These are phyloP conservation scores for Ensete ventricosum DNA, from an alignment of 176 grass and related monocot species.

Conservation along the genomic window DNA sequence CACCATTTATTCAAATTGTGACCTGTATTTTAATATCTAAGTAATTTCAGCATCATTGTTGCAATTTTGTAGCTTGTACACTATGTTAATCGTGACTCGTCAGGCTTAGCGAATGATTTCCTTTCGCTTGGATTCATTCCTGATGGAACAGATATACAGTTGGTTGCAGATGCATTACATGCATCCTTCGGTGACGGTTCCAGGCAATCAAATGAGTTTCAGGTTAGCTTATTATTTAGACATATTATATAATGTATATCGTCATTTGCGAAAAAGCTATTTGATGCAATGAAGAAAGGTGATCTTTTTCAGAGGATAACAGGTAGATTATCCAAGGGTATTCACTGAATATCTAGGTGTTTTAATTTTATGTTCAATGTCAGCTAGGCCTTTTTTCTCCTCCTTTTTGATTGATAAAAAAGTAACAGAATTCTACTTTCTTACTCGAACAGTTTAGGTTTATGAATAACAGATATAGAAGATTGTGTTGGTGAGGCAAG, in stretches of 20 bases:
- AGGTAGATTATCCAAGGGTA: no score
- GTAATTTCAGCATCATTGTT: background rate
- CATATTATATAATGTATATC: constrained; percentile 5
- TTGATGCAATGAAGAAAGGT: no score
- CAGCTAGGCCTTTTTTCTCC: no score
- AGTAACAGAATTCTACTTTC: background rate
- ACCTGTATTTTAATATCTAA: background rate
- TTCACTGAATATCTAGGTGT: no score
- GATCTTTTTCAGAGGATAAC: no score
- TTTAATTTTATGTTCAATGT: no score
- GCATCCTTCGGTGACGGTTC: constrained; percentile 57
- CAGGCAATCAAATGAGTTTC: constrained; percentile 82
- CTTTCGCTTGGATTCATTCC: constrained; percentile 95
- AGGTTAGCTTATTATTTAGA: constrained; percentile 41
- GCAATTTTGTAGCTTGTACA: constrained; percentile 72
- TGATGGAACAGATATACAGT: constrained; percentile 77
- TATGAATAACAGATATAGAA: background rate
- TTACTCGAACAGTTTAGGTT: background rate
- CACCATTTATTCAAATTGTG: no score
- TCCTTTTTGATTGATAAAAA: no score
- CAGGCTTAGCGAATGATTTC: constrained; percentile 81
- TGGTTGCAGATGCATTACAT: constrained; percentile 48
- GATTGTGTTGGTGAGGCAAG: background rate
- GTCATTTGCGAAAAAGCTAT: background rate
- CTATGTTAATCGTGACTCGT: constrained; percentile 80